phyloP scores from a whole-genome alignment of 306 rosid species.

The Pyrus bretschneideri region DNA sequence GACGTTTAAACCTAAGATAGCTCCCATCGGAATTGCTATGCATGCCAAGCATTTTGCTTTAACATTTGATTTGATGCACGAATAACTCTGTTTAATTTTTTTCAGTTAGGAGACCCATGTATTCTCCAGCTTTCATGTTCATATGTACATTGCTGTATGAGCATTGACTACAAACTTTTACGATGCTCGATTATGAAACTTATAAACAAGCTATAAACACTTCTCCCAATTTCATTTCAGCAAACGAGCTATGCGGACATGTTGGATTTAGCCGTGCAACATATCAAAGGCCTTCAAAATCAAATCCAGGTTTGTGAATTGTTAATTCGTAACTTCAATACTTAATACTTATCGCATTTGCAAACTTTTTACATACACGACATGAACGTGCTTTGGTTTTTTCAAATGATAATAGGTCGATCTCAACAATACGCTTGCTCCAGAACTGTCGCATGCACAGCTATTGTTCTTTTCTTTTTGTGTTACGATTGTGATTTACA shows the following conservation, averaged over 20 bases:
- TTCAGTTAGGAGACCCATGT: background rate
- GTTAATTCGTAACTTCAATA: background rate
- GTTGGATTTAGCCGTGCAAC: constrained; percentile 97
- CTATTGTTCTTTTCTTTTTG: background rate
- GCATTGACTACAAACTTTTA: background rate
- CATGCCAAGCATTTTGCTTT: background rate
- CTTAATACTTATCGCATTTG: too few species aligned
- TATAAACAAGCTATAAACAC: background rate
- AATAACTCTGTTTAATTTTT: background rate
- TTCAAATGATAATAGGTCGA: background rate
- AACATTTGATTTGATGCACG: background rate
- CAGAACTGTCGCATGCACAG: background rate
- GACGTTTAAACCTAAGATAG: background rate
- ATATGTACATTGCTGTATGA: background rate
- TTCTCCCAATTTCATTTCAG: constrained; percentile 36
- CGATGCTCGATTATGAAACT: background rate
- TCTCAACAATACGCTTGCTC: background rate
- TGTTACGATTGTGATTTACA: background rate
- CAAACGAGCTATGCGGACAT: constrained; percentile 98
- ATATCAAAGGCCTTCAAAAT: constrained; percentile 88
- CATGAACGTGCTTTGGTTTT: too few species aligned
- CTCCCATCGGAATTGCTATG: background rate
- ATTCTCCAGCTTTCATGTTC: background rate
- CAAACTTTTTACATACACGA: too few species aligned
- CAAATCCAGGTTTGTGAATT: constrained; percentile 71